Evolutionary conservation across 1,284 basidiomycete genomes (phyloP).

Genomic region (Chalciporus piperatoides): DNA sequence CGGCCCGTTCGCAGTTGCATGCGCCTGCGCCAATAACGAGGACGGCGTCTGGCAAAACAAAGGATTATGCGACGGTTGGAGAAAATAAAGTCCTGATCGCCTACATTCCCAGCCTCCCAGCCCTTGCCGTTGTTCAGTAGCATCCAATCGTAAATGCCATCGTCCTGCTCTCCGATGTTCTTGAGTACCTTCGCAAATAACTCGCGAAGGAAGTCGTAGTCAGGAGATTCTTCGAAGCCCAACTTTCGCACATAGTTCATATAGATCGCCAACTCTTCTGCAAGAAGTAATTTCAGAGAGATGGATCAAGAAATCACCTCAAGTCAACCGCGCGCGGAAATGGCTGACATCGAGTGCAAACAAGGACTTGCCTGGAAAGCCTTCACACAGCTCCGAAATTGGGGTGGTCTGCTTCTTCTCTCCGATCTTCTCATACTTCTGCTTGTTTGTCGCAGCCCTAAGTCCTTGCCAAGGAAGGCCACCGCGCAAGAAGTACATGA

Average conservation of each 20-base stretch:
- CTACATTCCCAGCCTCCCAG: conserved; percentile 78
- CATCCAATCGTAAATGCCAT: conserved; percentile 98
- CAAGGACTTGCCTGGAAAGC: conserved; percentile 78
- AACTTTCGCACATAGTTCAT: conserved; percentile 97
- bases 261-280: conserved; percentile 95
- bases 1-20: conserved; percentile 48
- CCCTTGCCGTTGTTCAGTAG: conserved; percentile 85
- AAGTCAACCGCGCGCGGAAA: background rate
- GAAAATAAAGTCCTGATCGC: conserved; percentile 25
- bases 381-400: conserved; percentile 92
- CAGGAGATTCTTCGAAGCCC: conserved; percentile 93
- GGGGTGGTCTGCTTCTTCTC: conserved; percentile 97
- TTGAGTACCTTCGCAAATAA: conserved; percentile 92
- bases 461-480: conserved; percentile 95
- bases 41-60: conserved; percentile 40
- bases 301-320: background rate
- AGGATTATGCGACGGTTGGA: conserved; percentile 12
- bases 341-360: background rate
- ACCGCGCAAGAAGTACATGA: conserved; percentile 97
- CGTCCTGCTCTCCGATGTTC: conserved; percentile 85
- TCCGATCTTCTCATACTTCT: conserved; percentile 97
- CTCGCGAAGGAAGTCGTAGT: conserved; percentile 96
- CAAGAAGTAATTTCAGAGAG: conserved; percentile 13
- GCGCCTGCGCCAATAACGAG: conserved; percentile 46
- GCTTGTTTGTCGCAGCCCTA: conserved; percentile 95